phyloP scores from a whole-genome alignment of 352 stramenopile genomes.

The Pythium monospermum region DNA sequence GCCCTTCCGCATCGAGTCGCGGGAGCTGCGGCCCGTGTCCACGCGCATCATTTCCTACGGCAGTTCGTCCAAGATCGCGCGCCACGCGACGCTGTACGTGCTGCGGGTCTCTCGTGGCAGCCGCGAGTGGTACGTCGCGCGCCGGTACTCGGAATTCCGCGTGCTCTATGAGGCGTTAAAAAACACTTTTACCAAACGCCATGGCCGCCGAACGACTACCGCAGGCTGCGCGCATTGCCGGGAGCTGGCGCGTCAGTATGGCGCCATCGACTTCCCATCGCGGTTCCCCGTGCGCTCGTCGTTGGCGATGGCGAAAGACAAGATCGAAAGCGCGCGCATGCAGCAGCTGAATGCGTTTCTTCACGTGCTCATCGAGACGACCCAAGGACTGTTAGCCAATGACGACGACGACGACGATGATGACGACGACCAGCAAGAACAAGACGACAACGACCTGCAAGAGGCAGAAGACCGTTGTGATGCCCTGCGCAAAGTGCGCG shows the following conservation, averaged over 20 bases:
- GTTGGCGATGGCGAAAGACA: slow-evolving; percentile 40
- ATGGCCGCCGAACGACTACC: neutral
- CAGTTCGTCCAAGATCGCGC: slow-evolving; percentile 45
- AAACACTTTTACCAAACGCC: slow-evolving; percentile 20
- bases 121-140: slow-evolving; percentile 64
- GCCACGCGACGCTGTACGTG: slow-evolving; percentile 64
- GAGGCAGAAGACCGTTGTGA: slow-evolving; percentile 40
- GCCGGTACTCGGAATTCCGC: slow-evolving; percentile 74
- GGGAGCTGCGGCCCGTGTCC: slow-evolving; percentile 52
- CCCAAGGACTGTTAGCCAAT: slow-evolving; percentile 53
- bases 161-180: slow-evolving; percentile 40
- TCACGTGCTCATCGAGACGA: slow-evolving; percentile 59
- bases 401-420: slow-evolving; percentile 37
- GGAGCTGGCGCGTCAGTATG: slow-evolving; percentile 45
- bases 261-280: slow-evolving; percentile 41
- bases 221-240: slow-evolving; percentile 35
- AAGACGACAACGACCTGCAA: slow-evolving; percentile 13
- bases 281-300: slow-evolving; percentile 46
- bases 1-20: slow-evolving; percentile 36
- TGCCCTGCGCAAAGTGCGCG: slow-evolving; percentile 41
- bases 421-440: slow-evolving; percentile 4
- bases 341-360: slow-evolving; percentile 62
- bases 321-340: slow-evolving; percentile 50
- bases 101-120: slow-evolving; percentile 53
- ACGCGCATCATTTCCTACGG: slow-evolving; percentile 67